Evolutionary conservation across 2,329 filamentous ascomycete species (phyloP).

Genomic region (Xylariaceae sp.): DNA sequence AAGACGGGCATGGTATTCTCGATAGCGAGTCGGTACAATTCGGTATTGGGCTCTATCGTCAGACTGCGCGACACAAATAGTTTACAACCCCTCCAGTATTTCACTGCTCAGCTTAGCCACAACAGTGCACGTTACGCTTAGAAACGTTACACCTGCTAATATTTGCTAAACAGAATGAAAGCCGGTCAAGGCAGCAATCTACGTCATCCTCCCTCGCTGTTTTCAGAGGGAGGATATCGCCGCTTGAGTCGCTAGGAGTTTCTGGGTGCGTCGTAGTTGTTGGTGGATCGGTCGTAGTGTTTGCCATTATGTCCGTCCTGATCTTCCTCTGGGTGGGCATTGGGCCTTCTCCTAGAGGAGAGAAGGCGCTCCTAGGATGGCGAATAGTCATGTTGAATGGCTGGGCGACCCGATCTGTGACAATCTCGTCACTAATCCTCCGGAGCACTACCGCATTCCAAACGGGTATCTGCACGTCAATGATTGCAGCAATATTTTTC

Average conservation of each 20-base stretch:
- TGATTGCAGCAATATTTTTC: conserved; percentile 7
- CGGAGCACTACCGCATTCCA: neutral
- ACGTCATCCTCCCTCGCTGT: no score
- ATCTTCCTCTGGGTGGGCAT: conserved; percentile 8
- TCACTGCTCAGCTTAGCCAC: no score
- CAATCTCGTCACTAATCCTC: conserved; percentile 2
- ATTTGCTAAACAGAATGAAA: no score
- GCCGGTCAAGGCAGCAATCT: no score
- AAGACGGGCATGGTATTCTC: no score
- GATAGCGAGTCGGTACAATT: no score
- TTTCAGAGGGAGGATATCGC: neutral
- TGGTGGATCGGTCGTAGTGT: conserved; percentile 1
- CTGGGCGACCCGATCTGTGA: conserved; percentile 5
- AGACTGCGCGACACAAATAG: no score
- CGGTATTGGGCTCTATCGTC: no score
- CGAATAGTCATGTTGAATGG: conserved; percentile 4
- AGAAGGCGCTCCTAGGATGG: neutral
- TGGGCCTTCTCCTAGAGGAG: neutral
- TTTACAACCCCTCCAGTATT: no score
- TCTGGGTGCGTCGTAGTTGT: conserved; percentile 9
- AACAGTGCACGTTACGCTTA: no score
- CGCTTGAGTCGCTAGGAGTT: conserved; percentile 1
- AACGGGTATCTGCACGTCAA: conserved; percentile 5
- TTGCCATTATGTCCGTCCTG: conserved; percentile 1
- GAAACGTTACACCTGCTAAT: no score